Base-by-base conservation (phyloP, 371 early-diverging fungal genomes). In the Mortierella sp. region DNA sequence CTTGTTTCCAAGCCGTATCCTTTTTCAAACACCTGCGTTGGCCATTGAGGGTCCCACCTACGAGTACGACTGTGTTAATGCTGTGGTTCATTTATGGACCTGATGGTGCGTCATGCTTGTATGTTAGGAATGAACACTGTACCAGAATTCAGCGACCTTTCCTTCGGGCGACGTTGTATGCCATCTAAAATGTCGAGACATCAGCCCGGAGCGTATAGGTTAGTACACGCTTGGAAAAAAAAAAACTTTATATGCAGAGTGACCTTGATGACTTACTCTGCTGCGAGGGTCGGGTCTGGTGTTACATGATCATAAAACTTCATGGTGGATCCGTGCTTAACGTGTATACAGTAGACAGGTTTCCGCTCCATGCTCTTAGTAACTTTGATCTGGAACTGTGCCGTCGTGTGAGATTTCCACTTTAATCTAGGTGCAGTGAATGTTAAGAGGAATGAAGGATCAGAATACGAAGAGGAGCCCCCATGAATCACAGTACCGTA, bases 381-480 rank as follows among this genome's bases (percentile, higher is more conserved):
- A 8, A 86, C 87, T 26, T 83, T 74, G 42, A 91, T 85, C 54
- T 84, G 82, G 67, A 97, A 96, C 79, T 96, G 94, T 14, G 93
- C 92, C 3, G 95, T 92, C 66, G 91, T 93, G 47, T 90, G 83
- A 13, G 96, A 94, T 74, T 96, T 96, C 97, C 97, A 97, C 73
- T 96, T 96, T 14, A 96, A 74, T 64, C 93, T 93, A 82, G 5
- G 18, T 9, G n/a, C 5, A 45, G 12, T 45, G 19, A 5, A 12
- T 7, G n/a, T n/a, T n/a, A n/a, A n/a, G n/a, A n/a, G n/a, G n/a
- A n/a, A n/a, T n/a, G n/a, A n/a, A n/a, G n/a, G n/a, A n/a, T n/a
- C n/a, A n/a, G n/a, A n/a, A n/a, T n/a, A n/a, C n/a, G n/a, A n/a
- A n/a, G n/a, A n/a, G n/a, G n/a, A n/a, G n/a, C n/a, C n/a, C n/a